Evolutionary conservation across 2,329 filamentous ascomycete genomes (phyloP).

Genomic region (Cadophora sp.): DNA sequence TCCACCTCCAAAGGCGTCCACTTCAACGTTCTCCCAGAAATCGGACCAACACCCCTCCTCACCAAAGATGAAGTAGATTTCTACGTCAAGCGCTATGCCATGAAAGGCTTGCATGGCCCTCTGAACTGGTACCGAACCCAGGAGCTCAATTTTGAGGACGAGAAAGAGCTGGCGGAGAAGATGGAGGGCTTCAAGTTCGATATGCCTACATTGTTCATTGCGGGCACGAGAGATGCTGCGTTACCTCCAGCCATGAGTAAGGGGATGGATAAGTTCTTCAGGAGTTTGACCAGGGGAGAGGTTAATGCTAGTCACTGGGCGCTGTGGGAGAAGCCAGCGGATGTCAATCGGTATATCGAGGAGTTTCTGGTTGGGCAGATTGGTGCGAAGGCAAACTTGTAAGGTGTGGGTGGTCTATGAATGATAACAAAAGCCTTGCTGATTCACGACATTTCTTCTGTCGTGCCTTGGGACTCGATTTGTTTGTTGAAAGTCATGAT

Average conservation of each 20-base stretch:
- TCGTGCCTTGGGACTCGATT: not conserved
- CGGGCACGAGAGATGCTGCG: conserved; percentile 73
- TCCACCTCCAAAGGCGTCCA: conserved; percentile 65
- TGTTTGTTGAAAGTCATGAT: not conserved
- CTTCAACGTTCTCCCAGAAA: conserved; percentile 64
- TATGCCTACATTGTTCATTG: conserved; percentile 76
- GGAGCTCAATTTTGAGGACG: conserved; percentile 78
- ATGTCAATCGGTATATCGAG: conserved; percentile 69
- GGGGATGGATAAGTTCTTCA: conserved; percentile 73
- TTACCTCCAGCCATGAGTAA: conserved; percentile 74
- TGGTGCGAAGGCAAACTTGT: not conserved
- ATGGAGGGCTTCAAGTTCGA: conserved; percentile 60
- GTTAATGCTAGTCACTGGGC: conserved; percentile 84
- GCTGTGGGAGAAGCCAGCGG: conserved; percentile 72
- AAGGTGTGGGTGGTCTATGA: not conserved
- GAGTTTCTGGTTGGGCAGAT: conserved; percentile 36
- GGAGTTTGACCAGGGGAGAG: conserved; percentile 65
- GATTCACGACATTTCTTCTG: not conserved
- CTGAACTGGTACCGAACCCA: conserved; percentile 88
- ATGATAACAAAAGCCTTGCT: not conserved
- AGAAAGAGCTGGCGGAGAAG: conserved; percentile 65
- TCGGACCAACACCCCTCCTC: conserved; percentile 65
- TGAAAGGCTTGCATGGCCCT: conserved; percentile 77
- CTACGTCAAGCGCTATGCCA: conserved; percentile 76
- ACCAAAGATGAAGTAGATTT: conserved; percentile 74